Conservation (phyloP, 164 flowering plant species). For the Aristolochia contorta region DNA sequence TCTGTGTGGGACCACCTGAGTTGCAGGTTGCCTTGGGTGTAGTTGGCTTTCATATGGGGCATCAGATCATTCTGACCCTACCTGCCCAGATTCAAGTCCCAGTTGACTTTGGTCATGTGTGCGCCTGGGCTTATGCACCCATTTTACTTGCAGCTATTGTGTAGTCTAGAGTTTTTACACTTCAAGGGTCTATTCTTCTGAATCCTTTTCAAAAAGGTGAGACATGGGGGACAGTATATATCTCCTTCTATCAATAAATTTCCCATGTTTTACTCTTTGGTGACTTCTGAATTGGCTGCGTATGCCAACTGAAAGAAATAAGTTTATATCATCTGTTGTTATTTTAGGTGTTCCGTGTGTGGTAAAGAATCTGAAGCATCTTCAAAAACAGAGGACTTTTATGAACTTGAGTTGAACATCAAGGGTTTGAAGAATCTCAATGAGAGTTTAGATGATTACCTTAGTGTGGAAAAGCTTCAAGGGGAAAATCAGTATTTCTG, state of each 20-base stretch:
- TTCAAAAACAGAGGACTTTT: conserved; percentile 84
- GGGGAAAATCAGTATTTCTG: conserved; percentile 97
- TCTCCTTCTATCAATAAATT: not conserved
- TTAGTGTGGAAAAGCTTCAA: conserved; percentile 66
- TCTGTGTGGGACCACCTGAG: too few species aligned
- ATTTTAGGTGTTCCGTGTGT: conserved; percentile 78
- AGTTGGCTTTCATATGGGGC: too few species aligned
- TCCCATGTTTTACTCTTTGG: not conserved
- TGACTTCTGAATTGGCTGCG: not conserved
- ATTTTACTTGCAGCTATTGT: too few species aligned
- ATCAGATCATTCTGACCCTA: too few species aligned
- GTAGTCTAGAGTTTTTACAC: too few species aligned
- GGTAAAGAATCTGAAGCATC: conserved; percentile 92
- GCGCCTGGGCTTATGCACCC: too few species aligned
- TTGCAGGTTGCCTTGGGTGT: too few species aligned
- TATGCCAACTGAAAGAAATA: not conserved
- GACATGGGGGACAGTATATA: not conserved
- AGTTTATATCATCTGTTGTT: not conserved
- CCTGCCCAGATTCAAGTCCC: too few species aligned
- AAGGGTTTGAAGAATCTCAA: conserved; percentile 74
- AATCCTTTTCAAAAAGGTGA: not conserved
- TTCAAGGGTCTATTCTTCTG: too few species aligned
- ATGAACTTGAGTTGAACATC: conserved; percentile 85
- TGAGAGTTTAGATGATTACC: conserved; percentile 81
- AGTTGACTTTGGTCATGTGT: too few species aligned